A percentile compares a stretch with the other conserved stretches of the same genome.
These are phyloP conservation scores for Saturnispora silvae DNA, from an alignment of 805 yeast genomes.

Conservation along the genomic window DNA sequence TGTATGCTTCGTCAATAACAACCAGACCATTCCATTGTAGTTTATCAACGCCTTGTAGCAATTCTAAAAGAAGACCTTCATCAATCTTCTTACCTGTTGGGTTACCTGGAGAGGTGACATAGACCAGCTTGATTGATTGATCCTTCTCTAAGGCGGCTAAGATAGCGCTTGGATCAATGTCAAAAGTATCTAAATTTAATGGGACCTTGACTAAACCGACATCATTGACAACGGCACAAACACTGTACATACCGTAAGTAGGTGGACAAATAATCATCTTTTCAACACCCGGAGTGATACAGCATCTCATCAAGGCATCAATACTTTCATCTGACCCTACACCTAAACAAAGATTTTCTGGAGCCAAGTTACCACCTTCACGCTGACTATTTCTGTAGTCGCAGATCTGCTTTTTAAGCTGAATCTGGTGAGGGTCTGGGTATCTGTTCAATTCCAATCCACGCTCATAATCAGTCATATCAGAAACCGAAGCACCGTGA, in stretches of 20 bases:
- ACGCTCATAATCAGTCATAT: slow-evolving; percentile 34
- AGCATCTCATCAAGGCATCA: slow-evolving; percentile 76
- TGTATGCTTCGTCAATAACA: slow-evolving; percentile 89
- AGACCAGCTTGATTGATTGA: slow-evolving; percentile 57
- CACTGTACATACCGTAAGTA: slow-evolving; percentile 94
- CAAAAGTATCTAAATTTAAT: slow-evolving; percentile 54
- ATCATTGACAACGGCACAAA: slow-evolving; percentile 85
- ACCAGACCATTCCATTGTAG: slow-evolving; percentile 63
- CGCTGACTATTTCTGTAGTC: slow-evolving; percentile 53
- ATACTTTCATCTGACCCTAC: slow-evolving; percentile 97
- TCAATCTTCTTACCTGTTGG: slow-evolving; percentile 73
- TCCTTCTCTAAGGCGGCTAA: slow-evolving; percentile 44
- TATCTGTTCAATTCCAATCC: slow-evolving; percentile 67
- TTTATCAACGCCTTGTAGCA: slow-evolving; percentile 31
- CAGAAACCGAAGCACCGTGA: slow-evolving; percentile 67
- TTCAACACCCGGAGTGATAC: slow-evolving; percentile 73
- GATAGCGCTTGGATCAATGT: slow-evolving; percentile 48
- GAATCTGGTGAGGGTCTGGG: slow-evolving; percentile 92
- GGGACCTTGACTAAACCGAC: slow-evolving; percentile 70
- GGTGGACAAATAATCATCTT: slow-evolving; percentile 86
- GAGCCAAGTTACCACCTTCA: slow-evolving; percentile 17
- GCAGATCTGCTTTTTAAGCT: slow-evolving; percentile 61
- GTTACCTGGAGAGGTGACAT: slow-evolving; percentile 92
- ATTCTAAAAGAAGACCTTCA: slow-evolving; percentile 34
- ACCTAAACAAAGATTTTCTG: slow-evolving; percentile 78